A percentile compares a stretch with the other conserved stretches of the same genome.
Evolutionary conservation across 1,284 basidiomycete genomes (phyloP).

Genomic region (Leccinum griseonigrum): DNA sequence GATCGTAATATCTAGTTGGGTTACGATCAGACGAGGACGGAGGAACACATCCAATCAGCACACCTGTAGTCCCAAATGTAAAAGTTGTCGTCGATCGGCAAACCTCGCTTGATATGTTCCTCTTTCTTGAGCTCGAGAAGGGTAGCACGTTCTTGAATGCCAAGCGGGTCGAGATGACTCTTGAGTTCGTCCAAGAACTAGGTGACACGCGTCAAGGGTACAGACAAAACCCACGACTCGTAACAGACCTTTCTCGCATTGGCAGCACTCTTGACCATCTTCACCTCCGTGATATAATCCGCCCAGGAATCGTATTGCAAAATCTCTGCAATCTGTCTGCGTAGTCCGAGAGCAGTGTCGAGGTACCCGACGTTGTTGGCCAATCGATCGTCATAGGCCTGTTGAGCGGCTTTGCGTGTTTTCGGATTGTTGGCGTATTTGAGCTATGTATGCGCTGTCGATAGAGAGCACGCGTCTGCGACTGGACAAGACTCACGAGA

Average conservation of each 20-base stretch:
- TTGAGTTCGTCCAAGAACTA: conserved; percentile 74
- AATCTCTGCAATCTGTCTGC: conserved; percentile 63
- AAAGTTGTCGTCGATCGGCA: conserved; percentile 27
- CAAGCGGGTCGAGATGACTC: conserved; percentile 70
- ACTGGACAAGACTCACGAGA: conserved; percentile 45
- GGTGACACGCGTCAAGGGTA: neutral
- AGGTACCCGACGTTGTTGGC: conserved; percentile 68
- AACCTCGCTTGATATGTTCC: conserved; percentile 57
- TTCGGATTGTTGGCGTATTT: conserved; percentile 71
- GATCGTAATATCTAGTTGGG: conserved; percentile 56
- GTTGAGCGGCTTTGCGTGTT: conserved; percentile 62
- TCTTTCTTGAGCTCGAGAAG: conserved; percentile 72
- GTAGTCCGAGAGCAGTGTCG: conserved; percentile 61
- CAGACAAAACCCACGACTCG: neutral
- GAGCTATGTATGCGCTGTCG: conserved; percentile 44
- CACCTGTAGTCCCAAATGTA: neutral
- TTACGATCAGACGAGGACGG: neutral
- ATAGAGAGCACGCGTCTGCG: neutral
- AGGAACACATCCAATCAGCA: neutral
- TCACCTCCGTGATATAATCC: conserved; percentile 76
- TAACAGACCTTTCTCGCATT: conserved; percentile 51
- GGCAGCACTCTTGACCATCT: conserved; percentile 70
- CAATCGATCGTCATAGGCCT: conserved; percentile 67
- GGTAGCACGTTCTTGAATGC: conserved; percentile 57
- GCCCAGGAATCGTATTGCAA: conserved; percentile 80